phyloP scores from a whole-genome alignment of 805 yeast genomes.

The Kluyveromyces lactis region DNA sequence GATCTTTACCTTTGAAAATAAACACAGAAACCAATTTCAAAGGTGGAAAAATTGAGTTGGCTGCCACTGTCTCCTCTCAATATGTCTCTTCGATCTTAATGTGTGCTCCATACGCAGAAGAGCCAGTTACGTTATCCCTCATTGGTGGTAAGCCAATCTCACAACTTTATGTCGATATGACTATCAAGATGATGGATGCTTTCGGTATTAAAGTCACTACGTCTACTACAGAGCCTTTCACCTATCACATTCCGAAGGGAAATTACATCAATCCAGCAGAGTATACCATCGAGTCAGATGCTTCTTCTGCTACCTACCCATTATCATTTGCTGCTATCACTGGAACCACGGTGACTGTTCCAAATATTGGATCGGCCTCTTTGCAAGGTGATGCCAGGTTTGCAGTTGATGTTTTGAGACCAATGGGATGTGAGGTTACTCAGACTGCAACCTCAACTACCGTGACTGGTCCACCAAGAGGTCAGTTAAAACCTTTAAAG shows the following conservation, averaged over 20 bases:
- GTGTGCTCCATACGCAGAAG: slow-evolving; percentile 94
- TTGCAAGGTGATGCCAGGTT: slow-evolving; percentile 96
- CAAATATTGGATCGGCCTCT: slow-evolving; percentile 86
- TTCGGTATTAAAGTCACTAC: slow-evolving; percentile 76
- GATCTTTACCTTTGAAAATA: slow-evolving; percentile 79
- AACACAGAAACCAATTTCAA: slow-evolving; percentile 59
- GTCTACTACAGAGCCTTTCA: slow-evolving; percentile 64
- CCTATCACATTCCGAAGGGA: slow-evolving; percentile 87
- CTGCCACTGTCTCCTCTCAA: slow-evolving; percentile 95
- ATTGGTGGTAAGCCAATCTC: slow-evolving; percentile 98
- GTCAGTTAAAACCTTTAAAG: slow-evolving; percentile 58
- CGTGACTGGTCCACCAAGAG: slow-evolving; percentile 78
- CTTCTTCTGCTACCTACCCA: slow-evolving; percentile 96
- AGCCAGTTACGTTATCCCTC: slow-evolving; percentile 78
- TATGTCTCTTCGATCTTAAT: slow-evolving; percentile 91
- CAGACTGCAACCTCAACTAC: slow-evolving; percentile 86
- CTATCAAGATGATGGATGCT: slow-evolving; percentile 86
- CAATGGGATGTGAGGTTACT: slow-evolving; percentile 89
- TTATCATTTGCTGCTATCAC: slow-evolving; percentile 95
- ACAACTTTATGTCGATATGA: slow-evolving; percentile 93
- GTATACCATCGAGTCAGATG: slow-evolving; percentile 92
- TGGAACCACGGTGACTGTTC: slow-evolving; percentile 85
- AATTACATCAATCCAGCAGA: slow-evolving; percentile 70
- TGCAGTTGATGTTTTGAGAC: slow-evolving; percentile 83
- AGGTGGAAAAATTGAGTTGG: slow-evolving; percentile 90